Conservation (phyloP, 805 yeast genomes). For the Spathaspora arborariae region DNA sequence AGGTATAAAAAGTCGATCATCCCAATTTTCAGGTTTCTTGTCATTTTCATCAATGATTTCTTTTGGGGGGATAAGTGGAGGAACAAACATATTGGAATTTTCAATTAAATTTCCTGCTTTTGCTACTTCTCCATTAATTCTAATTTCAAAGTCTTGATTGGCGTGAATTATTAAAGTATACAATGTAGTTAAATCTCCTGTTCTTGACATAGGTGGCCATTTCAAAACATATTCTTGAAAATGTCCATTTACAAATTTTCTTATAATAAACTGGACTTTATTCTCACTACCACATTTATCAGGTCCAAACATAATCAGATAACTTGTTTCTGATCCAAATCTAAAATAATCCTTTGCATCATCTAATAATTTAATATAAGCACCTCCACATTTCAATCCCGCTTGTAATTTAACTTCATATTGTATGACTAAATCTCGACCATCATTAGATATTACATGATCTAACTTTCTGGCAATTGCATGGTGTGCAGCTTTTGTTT, state of each 20-base stretch:
- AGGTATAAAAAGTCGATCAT: conserved; percentile 58
- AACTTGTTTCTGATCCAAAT: conserved; percentile 65
- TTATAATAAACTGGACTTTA: conserved; percentile 73
- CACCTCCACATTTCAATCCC: conserved; percentile 83
- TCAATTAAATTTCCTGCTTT: conserved; percentile 66
- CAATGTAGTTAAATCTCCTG: conserved; percentile 54
- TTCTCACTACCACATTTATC: conserved; percentile 83
- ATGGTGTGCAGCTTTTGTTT: conserved; percentile 73
- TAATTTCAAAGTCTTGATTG: conserved; percentile 68
- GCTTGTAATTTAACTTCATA: conserved; percentile 85
- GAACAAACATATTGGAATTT: conserved; percentile 49
- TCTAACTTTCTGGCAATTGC: conserved; percentile 70
- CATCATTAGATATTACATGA: conserved; percentile 53
- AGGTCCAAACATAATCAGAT: conserved; percentile 92
- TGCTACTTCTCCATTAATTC: conserved; percentile 75
- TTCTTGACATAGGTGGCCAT: conserved; percentile 63
- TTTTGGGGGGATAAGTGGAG: conserved; percentile 64
- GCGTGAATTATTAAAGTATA: conserved; percentile 74
- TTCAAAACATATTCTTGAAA: conserved; percentile 67
- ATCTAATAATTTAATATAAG: conserved; percentile 73
- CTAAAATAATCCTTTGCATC: conserved; percentile 35
- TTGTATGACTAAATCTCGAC: conserved; percentile 73
- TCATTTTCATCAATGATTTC: conserved; percentile 53
- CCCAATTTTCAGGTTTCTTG: conserved; percentile 79
- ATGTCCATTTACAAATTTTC: conserved; percentile 50